A percentile compares a stretch with the other conserved stretches of the same genome.
Evolutionary conservation across 1,284 basidiomycete genomes (phyloP).

Genomic region (Vanrija pseudolonga): DNA sequence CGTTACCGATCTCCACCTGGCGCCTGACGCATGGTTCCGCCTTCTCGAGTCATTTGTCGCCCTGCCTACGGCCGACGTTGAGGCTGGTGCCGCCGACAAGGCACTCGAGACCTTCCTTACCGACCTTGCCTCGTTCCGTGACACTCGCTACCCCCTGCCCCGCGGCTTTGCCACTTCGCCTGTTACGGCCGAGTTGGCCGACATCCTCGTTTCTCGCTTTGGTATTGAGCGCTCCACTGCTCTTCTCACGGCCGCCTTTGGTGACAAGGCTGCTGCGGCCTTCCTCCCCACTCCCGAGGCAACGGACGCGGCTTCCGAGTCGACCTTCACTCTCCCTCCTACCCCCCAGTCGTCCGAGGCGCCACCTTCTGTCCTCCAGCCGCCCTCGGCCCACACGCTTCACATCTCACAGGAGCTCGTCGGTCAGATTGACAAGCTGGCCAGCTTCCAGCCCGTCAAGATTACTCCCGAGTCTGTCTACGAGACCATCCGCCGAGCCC

Average conservation of each 20-base stretch:
- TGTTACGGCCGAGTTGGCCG: conserved; percentile 45
- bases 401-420: conserved; percentile 16
- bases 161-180: conserved; percentile 25
- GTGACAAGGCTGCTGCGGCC: conserved; percentile 15
- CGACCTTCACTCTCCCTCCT: conserved; percentile 8
- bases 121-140: conserved; percentile 38
- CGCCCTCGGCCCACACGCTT: conserved; percentile 13
- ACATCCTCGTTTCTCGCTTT: conserved; percentile 18
- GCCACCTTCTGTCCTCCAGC: conserved; percentile 9
- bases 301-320: conserved; percentile 1
- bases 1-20: conserved; percentile 1
- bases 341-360: conserved; percentile 7
- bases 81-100: conserved; percentile 24
- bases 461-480: conserved; percentile 13
- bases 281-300: conserved; percentile 14
- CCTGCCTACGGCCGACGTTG: conserved; percentile 4
- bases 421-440: conserved; percentile 17
- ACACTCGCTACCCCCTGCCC: conserved; percentile 32
- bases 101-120: conserved; percentile 56
- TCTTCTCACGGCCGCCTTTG: conserved; percentile 22
- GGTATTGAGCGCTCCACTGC: conserved; percentile 40
- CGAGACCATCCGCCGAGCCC: conserved; percentile 8
- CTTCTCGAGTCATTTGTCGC: conserved; percentile 10
- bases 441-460: background rate
- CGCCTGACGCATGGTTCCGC: conserved; percentile 12